A percentile compares a stretch with the other conserved stretches of the same genome.
phyloP scores from a whole-genome alignment of 2,329 filamentous ascomycete genomes.

The Metarhizium humberi region DNA sequence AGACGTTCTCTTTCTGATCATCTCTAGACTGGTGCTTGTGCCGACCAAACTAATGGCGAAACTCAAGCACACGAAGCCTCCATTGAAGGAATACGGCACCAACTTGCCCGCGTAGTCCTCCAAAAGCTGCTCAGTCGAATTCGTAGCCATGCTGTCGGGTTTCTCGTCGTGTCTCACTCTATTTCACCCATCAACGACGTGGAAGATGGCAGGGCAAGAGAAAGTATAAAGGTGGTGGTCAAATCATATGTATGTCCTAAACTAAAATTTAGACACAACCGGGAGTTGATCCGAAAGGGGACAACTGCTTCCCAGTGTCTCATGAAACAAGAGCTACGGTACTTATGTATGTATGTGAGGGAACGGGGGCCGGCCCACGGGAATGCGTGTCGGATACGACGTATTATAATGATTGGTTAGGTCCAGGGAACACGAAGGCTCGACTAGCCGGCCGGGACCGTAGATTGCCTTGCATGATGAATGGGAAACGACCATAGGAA shows the following conservation, averaged over 20 bases:
- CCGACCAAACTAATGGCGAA: conserved; percentile 70
- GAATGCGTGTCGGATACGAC: background rate
- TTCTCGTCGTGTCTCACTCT: background rate
- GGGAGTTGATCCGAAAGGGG: background rate
- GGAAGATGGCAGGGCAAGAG: background rate
- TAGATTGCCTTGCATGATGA: background rate
- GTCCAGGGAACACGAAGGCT: background rate
- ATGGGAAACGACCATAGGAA: background rate
- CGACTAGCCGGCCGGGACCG: background rate
- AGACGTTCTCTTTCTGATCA: conserved; percentile 68
- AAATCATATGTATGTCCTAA: background rate
- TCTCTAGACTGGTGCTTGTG: conserved; percentile 68
- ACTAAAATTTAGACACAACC: background rate
- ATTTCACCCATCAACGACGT: background rate
- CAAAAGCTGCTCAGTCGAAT: conserved; percentile 19
- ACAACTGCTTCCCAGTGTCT: too few relatives aligned
- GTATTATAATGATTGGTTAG: background rate
- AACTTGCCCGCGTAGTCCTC: conserved; percentile 32
- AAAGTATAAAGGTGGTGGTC: background rate
- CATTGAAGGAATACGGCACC: conserved; percentile 40
- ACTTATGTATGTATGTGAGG: too few relatives aligned
- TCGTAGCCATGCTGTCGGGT: conserved; percentile 4
- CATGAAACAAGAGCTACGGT: too few relatives aligned
- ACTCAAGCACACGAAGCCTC: conserved; percentile 62
- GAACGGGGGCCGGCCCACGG: background rate